A percentile compares a stretch with the other conserved stretches of the same genome.
Conservation (phyloP, 805 yeast genomes). For the Barnettozyma vustinii region DNA sequence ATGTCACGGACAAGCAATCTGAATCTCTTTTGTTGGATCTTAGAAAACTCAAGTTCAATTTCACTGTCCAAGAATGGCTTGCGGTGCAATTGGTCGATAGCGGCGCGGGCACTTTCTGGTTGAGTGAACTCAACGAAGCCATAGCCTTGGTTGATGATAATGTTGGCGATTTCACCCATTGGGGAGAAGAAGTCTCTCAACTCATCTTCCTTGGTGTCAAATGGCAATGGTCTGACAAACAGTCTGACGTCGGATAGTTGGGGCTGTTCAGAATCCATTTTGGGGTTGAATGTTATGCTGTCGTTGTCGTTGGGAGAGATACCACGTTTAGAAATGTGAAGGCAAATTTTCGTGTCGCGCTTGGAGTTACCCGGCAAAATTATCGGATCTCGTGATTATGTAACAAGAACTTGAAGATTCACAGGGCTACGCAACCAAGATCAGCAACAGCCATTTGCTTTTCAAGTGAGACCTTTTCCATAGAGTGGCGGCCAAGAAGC, state of each 20-base stretch:
- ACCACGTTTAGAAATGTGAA: neutral
- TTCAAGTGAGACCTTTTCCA: neutral
- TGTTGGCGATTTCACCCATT: slow-evolving; percentile 62
- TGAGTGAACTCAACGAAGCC: slow-evolving; percentile 85
- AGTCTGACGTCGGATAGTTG: slow-evolving; percentile 39
- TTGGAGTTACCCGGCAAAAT: neutral
- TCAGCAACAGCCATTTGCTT: neutral
- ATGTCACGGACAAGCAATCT: slow-evolving; percentile 65
- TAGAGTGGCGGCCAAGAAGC: neutral
- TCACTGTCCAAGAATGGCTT: slow-evolving; percentile 55
- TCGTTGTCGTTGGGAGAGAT: neutral
- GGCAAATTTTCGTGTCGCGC: neutral
- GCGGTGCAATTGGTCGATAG: slow-evolving; percentile 74
- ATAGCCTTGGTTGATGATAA: slow-evolving; percentile 72
- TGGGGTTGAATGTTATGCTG: slow-evolving; percentile 2
- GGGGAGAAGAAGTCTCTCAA: slow-evolving; percentile 63
- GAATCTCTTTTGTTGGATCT: slow-evolving; percentile 54
- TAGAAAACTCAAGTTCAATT: slow-evolving; percentile 38
- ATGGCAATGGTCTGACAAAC: slow-evolving; percentile 60
- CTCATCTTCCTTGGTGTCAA: slow-evolving; percentile 49
- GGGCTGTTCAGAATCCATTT: slow-evolving; percentile 8
- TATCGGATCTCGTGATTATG: neutral
- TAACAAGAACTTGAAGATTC: neutral
- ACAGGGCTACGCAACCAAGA: neutral
- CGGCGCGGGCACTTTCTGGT: slow-evolving; percentile 64